Conservation (phyloP, 2,329 filamentous ascomycete genomes). For the Sclerotinia glacialis region DNA sequence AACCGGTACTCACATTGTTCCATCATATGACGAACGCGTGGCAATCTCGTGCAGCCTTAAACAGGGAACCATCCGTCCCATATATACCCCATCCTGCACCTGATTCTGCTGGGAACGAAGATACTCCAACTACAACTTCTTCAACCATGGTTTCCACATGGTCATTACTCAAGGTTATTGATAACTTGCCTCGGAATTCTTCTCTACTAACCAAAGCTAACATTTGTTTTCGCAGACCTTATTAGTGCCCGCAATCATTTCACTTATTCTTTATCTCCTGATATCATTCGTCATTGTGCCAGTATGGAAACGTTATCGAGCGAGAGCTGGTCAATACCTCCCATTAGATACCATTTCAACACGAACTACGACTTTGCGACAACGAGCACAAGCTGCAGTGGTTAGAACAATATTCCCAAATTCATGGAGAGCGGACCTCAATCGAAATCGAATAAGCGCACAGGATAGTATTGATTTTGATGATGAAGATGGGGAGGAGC, state of each 20-base stretch:
- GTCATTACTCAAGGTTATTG: conserved; percentile 36
- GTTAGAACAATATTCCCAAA: conserved; percentile 46
- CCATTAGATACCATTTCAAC: conserved; percentile 63
- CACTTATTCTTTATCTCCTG: conserved; percentile 64
- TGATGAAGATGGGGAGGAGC: conserved; percentile 68
- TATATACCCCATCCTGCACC: conserved; percentile 37
- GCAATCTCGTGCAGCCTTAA: conserved; percentile 5
- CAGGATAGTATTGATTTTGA: conserved; percentile 53
- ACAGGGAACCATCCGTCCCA: conserved; percentile 1
- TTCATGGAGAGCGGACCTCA: conserved; percentile 48
- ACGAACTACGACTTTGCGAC: conserved; percentile 53
- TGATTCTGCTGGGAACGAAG: conserved; percentile 36
- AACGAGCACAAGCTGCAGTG: conserved; percentile 48
- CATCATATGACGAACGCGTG: conserved; percentile 20
- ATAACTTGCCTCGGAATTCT: background rate
- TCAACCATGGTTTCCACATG: conserved; percentile 34
- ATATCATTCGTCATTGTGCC: conserved; percentile 65
- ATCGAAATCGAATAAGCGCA: conserved; percentile 43
- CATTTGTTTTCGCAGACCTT: conserved; percentile 54
- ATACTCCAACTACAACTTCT: conserved; percentile 19
- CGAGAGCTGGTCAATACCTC: conserved; percentile 71
- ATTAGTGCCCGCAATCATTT: conserved; percentile 67
- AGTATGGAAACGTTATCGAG: conserved; percentile 66
- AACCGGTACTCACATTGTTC: background rate
- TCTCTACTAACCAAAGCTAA: conserved; percentile 6